phyloP scores from a whole-genome alignment of 768 basidiomycete genomes.

The Rhodocollybia butyracea region DNA sequence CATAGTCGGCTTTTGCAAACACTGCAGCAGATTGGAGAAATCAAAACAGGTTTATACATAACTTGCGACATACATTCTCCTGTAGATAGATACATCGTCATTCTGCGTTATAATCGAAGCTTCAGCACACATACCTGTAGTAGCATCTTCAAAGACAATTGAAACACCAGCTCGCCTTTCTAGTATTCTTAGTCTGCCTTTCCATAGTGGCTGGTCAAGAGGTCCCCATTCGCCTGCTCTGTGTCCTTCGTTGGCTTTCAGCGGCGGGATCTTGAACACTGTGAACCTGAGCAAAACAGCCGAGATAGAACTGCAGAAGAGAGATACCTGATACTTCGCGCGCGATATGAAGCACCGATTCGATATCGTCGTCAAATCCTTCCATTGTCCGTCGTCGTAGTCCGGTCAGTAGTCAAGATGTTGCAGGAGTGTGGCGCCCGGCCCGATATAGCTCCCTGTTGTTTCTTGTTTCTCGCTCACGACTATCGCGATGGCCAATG shows the following conservation, averaged over 20 bases:
- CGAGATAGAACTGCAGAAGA: conserved; percentile 11
- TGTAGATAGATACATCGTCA: conserved; percentile 18
- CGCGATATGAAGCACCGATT: conserved; percentile 87
- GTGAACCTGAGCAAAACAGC: conserved; percentile 13
- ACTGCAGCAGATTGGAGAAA: conserved; percentile 40
- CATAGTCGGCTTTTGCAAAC: conserved; percentile 86
- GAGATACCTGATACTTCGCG: conserved; percentile 81
- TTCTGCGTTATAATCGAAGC: background rate
- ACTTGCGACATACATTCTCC: conserved; percentile 60
- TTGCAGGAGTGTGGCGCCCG: background rate
- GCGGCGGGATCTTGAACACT: conserved; percentile 92
- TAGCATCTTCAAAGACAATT: conserved; percentile 76
- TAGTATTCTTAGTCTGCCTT: conserved; percentile 82
- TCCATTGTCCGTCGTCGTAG: background rate
- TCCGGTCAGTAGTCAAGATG: background rate
- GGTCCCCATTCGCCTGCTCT: conserved; percentile 93
- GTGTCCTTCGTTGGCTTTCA: conserved; percentile 85
- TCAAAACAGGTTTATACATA: conserved; percentile 11
- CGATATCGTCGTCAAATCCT: conserved; percentile 70
- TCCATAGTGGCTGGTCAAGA: conserved; percentile 81
- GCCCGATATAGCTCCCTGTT: background rate
- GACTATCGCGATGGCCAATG: conserved; percentile 42
- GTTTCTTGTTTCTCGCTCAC: background rate
- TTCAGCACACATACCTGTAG: conserved; percentile 57
- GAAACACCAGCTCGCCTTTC: conserved; percentile 69